A percentile compares a stretch with the other conserved stretches of the same genome.
phyloP scores from a whole-genome alignment of 1,139 yeast species.

The Geotrichum australiense region DNA sequence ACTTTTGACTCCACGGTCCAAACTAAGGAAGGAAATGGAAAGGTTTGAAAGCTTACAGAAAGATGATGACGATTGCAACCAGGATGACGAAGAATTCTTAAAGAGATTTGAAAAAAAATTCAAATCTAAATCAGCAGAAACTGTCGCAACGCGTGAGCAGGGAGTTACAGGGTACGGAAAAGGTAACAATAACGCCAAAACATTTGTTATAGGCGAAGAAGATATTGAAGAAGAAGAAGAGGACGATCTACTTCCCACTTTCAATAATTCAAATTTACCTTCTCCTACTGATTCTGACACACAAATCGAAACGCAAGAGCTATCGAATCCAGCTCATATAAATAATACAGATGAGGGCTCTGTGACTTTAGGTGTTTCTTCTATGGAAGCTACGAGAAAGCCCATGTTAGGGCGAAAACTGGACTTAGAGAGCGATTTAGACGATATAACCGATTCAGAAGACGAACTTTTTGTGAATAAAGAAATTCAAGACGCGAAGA shows the following conservation, averaged over 20 bases:
- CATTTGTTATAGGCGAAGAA: background rate
- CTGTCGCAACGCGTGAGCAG: no score
- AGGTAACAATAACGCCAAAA: no score
- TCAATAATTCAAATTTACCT: background rate
- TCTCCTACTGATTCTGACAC: no score
- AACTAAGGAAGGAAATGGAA: slow-evolving; percentile 1
- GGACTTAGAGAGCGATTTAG: background rate
- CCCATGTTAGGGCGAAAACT: no score
- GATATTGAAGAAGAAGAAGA: slow-evolving; percentile 2
- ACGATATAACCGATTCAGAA: background rate
- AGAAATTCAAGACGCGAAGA: background rate
- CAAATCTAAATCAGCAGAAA: no score
- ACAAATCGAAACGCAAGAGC: no score
- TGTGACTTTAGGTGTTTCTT: background rate
- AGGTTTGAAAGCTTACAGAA: background rate
- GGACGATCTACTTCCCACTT: background rate
- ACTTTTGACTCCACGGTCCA: slow-evolving; percentile 10
- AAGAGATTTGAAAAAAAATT: slow-evolving; percentile 10
- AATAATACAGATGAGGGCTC: no score
- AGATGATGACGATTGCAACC: slow-evolving; percentile 10
- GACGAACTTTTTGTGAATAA: slow-evolving; percentile 1
- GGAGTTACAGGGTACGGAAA: no score
- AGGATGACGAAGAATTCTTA: slow-evolving; percentile 12
- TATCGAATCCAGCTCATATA: no score
- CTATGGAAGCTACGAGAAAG: no score